Evolutionary conservation across 1,284 basidiomycete genomes (phyloP), one percentile per base, ranked within the genome.

Genomic region (Sanguinoderma infundibulare): DNA sequence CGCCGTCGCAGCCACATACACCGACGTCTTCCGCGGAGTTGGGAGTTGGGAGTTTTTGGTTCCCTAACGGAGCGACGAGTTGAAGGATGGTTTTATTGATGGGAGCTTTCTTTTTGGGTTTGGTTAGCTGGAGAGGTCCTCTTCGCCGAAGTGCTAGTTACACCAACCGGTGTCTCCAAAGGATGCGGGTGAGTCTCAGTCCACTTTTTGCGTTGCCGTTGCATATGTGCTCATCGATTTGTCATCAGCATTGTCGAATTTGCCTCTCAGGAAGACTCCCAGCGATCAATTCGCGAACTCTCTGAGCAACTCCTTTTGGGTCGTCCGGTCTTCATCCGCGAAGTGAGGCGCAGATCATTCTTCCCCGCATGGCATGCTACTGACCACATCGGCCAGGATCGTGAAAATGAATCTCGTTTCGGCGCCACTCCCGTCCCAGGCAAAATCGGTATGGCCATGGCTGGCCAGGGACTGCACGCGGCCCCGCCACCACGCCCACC

Each of bases 91-190:
- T 74, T n/a, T 51, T 77, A 91, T 91, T 92, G 86, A 91, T 90
- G 85, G 87, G 87, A 87, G 85, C 83, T 90, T 88, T 92, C 79
- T 77, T 81, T 86, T 88, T 86, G 85, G 86, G 86, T 81, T 86
- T 83, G 65, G 83, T 83, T 87, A 96, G 94, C 92, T 90, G 94
- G 94, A 81, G 92, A 96, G 83, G 96, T 98, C 74, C 90, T 97
- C 76, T 98, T 98, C 86, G 94, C 97, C 83, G 97, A 99, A 87
- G 95, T 99, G 67, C 87, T 99, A 72, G 83, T 96, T 68, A 97
- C 97, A 9, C 97, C 97, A 9, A 96, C 94, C 40, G 97, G 97
- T 59, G 88, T 96, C 66, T 98, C 96, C 50, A 99, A 98, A 78
- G 97, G 96, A 75, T 98, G 97, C 88, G 96, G 95, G 95, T 97